Evolutionary conservation across 140 eudicot species (phyloP).

Genomic region (Erigeron philadelphicus): DNA sequence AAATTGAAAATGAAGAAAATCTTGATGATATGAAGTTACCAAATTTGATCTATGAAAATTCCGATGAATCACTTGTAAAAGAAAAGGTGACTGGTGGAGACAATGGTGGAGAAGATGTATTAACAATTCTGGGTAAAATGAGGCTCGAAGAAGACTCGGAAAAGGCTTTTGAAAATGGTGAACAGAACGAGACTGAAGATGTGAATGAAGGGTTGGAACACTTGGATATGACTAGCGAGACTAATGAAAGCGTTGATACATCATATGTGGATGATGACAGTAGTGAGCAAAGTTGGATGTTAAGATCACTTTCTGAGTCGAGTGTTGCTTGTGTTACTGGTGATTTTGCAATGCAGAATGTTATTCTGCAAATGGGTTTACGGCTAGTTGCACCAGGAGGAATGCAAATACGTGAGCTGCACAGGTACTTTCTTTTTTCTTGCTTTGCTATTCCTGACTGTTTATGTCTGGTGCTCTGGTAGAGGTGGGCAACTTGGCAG

Average conservation of each 20-base stretch:
- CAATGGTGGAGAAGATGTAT: slow-evolving; percentile 39
- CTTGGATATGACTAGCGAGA: slow-evolving; percentile 42
- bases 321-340: slow-evolving; percentile 86
- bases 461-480: slow-evolving; percentile 11
- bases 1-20: slow-evolving; percentile 26
- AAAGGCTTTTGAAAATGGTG: slow-evolving; percentile 27
- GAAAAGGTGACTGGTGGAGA: slow-evolving; percentile 17
- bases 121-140: slow-evolving; percentile 54
- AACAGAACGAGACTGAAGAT: slow-evolving; percentile 30
- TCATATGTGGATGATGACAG: slow-evolving; percentile 64
- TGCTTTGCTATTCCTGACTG: not conserved
- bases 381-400: slow-evolving; percentile 94
- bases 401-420: slow-evolving; percentile 93
- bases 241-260: slow-evolving; percentile 45
- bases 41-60: slow-evolving; percentile 32
- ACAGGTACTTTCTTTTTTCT: slow-evolving; percentile 48
- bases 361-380: slow-evolving; percentile 88
- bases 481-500: not conserved
- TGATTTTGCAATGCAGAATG: slow-evolving; percentile 97
- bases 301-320: slow-evolving; percentile 86
- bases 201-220: slow-evolving; percentile 30
- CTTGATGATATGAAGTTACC: slow-evolving; percentile 37
- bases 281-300: slow-evolving; percentile 93
- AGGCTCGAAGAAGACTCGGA: slow-evolving; percentile 50
- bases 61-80: slow-evolving; percentile 34